Base-by-base conservation (phyloP, 2,329 filamentous ascomycete species). In the Pseudofabraea citricarpa region DNA sequence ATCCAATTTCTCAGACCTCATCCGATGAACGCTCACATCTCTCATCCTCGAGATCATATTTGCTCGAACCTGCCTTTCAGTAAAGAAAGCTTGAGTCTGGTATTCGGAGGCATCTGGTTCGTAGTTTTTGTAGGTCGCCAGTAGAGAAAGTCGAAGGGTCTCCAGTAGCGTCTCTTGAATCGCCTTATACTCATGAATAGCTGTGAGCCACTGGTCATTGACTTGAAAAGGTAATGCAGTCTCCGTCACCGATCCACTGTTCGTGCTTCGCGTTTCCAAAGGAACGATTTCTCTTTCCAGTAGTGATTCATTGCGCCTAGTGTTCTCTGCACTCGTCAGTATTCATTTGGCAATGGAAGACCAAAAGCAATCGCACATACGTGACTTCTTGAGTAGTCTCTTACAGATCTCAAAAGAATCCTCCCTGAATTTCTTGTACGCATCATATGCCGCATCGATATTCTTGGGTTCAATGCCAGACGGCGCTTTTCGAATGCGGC, bases 31-130 rank as follows among this genome's bases (percentile, higher is more conserved):
- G 45, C 67, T 71, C 3, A 64, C 62, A 43, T 69, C 70, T 46
- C 70, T 65, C 71, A 74, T 74, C 36, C 66, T 62, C 36, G 64
- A 56, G 4, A 75, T 69, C 1, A 67, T 61, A 15, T 66, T 63
- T 18, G 59, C 64, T 6, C 72, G 66, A n/a, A 68, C 66, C 1
- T 50, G 55, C 41, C 65, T 68, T 46, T 69, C 69, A 8, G 52
- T 57, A 36, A 75, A 68, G 0, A 76, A 56, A 2, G 58, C 55
- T 15, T 73, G 66, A 3, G 72, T 52, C 57, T 71, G 69, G 21
- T 66, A 61, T 6, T 60, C 60, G 0, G 70, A 70, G 4, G 66
- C 66, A 27, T 69, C 64, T 6, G 63, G 64, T 46, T 73, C 69
- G 41, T 72, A 70, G 19, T 58, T 64, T 46, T 64, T 66, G 48